A percentile compares a stretch with the other conserved stretches of the same genome.
phyloP scores from a whole-genome alignment of 495 filamentous ascomycete genomes.

The Aspergillus campestris region DNA sequence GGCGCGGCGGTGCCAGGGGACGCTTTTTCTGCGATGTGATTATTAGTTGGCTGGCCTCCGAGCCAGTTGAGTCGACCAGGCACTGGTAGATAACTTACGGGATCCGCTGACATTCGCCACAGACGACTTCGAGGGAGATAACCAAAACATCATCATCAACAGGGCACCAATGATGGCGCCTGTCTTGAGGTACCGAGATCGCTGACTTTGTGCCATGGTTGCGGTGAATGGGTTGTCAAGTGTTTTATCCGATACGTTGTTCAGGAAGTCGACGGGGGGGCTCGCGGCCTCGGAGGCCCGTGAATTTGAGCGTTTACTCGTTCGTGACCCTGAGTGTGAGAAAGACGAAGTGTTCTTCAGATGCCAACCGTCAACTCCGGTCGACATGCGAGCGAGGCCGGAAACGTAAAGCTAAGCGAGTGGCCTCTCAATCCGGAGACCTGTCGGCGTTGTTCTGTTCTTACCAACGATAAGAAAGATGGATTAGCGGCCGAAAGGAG shows the following conservation, averaged over 20 bases:
- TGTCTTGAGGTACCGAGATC: conserved; percentile 73
- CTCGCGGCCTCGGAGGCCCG: conserved; percentile 15
- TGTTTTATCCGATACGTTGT: conserved; percentile 9
- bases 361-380: conserved; percentile 32
- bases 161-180: conserved; percentile 68
- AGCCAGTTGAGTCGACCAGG: too few species aligned
- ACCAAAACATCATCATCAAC: conserved; percentile 65
- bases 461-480: conserved; percentile 9
- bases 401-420: background rate
- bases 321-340: conserved; percentile 9
- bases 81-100: conserved; percentile 20
- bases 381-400: conserved; percentile 41
- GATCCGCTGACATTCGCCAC: conserved; percentile 24
- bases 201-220: conserved; percentile 63
- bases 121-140: conserved; percentile 49
- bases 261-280: conserved; percentile 5
- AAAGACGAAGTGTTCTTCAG: conserved; percentile 10
- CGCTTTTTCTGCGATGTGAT: conserved; percentile 16
- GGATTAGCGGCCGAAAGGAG: conserved; percentile 20
- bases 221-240: conserved; percentile 7
- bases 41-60: too few species aligned
- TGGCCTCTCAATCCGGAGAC: conserved; percentile 9
- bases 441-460: background rate
- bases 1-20: conserved; percentile 12
- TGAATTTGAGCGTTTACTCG: conserved; percentile 30